Evolutionary conservation across 164 flowering plant genomes (phyloP).

Genomic region (Chimonanthus salicifolius): DNA sequence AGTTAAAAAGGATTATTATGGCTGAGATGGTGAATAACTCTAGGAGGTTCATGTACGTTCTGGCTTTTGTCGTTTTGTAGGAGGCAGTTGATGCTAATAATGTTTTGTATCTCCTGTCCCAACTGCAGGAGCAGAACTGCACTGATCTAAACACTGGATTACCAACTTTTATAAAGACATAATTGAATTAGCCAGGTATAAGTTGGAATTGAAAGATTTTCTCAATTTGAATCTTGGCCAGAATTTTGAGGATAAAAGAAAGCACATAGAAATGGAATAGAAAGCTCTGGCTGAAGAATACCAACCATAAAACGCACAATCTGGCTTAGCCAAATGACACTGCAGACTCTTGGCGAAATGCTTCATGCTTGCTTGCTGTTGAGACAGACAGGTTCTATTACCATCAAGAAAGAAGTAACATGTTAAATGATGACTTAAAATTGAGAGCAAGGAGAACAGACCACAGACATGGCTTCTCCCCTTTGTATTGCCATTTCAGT

Average conservation of each 20-base stretch:
- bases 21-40: too few species aligned
- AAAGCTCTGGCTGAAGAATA: not conserved
- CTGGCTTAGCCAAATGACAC: slow-evolving; percentile 77
- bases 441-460: slow-evolving; percentile 7
- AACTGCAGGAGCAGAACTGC: not conserved
- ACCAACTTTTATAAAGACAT: not conserved
- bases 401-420: not conserved
- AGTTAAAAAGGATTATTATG: too few species aligned
- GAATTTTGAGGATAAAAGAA: not conserved
- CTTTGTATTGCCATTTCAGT: slow-evolving; percentile 51
- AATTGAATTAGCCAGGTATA: not conserved
- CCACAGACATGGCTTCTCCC: slow-evolving; percentile 72
- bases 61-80: too few species aligned
- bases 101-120: too few species aligned
- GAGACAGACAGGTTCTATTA: not conserved
- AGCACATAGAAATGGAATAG: not conserved
- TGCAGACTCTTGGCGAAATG: slow-evolving; percentile 84
- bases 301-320: slow-evolving; percentile 81
- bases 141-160: not conserved
- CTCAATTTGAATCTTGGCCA: not conserved
- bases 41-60: too few species aligned
- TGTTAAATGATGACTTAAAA: not conserved
- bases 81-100: too few species aligned
- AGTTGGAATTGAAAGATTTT: not conserved
- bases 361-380: slow-evolving; percentile 71